phyloP scores from a whole-genome alignment of 192 early-diverging fungal species.

The Backusella mclennaniae region DNA sequence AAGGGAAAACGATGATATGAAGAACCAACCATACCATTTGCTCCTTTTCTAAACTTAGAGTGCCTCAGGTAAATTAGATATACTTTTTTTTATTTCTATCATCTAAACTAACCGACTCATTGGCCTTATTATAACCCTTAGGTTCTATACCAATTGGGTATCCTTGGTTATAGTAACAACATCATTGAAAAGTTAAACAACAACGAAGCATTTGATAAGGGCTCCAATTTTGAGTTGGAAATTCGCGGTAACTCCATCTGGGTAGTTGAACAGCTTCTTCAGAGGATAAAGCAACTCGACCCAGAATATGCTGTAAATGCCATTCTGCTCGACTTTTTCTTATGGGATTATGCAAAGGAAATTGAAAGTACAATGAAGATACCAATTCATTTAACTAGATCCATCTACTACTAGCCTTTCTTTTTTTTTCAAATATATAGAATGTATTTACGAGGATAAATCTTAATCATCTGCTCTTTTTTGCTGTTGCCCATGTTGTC shows the following conservation, averaged over 20 bases:
- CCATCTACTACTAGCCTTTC: slow-evolving; percentile 38
- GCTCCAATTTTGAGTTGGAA: slow-evolving; percentile 70
- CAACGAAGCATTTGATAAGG: slow-evolving; percentile 48
- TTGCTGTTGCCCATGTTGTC: not conserved
- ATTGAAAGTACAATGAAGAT: slow-evolving; percentile 55
- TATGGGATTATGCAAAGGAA: slow-evolving; percentile 85
- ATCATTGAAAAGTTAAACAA: slow-evolving; percentile 46
- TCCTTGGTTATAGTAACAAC: slow-evolving; percentile 63
- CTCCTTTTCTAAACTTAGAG: slow-evolving; percentile 12
- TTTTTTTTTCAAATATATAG: slow-evolving; percentile 30
- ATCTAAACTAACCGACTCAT: not conserved
- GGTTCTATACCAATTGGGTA: slow-evolving; percentile 68
- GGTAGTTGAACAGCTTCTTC: slow-evolving; percentile 64
- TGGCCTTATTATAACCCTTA: slow-evolving; percentile 21
- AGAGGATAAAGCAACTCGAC: not conserved
- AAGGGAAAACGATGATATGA: not conserved
- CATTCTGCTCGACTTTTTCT: slow-evolving; percentile 83
- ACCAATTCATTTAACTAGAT: slow-evolving; percentile 63
- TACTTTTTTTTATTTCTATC: not conserved
- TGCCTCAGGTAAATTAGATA: slow-evolving; percentile 30
- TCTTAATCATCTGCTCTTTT: not conserved
- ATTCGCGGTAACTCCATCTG: slow-evolving; percentile 80
- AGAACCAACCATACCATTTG: not conserved
- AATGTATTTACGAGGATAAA: not conserved
- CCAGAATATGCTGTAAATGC: slow-evolving; percentile 55